phyloP scores from a whole-genome alignment of 129 eudicot genomes.

The Smallanthus sonchifolius region DNA sequence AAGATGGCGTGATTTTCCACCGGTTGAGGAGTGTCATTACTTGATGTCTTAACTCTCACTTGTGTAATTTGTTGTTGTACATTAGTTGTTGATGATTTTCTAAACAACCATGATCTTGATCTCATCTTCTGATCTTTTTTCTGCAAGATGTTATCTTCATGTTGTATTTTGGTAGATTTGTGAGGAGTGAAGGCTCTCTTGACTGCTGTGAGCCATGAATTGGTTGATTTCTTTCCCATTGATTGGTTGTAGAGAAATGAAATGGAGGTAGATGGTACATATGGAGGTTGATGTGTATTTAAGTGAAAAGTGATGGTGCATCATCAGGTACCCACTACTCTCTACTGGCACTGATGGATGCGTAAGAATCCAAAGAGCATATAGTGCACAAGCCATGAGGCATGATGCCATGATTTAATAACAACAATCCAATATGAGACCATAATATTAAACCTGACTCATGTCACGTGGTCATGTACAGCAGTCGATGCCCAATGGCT shows the following conservation, averaged over 20 bases:
- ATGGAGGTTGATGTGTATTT: neutral
- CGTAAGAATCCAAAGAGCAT: too few species aligned
- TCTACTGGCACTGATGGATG: too few species aligned
- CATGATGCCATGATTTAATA: slow-evolving; percentile 16
- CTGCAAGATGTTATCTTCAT: slow-evolving; percentile 40
- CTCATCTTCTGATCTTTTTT: slow-evolving; percentile 59
- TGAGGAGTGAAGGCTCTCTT: slow-evolving; percentile 73
- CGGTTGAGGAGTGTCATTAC: neutral
- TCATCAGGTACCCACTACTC: too few species aligned
- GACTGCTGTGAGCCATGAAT: slow-evolving; percentile 74
- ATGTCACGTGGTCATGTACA: slow-evolving; percentile 15
- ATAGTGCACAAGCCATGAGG: slow-evolving; percentile 3
- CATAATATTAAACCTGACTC: slow-evolving; percentile 8
- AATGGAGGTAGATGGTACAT: neutral
- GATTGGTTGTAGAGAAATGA: neutral
- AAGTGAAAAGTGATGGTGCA: neutral
- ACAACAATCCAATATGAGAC: slow-evolving; percentile 25
- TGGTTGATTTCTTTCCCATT: slow-evolving; percentile 60
- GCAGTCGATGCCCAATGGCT: slow-evolving; percentile 10
- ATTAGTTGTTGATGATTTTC: slow-evolving; percentile 34
- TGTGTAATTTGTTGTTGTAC: slow-evolving; percentile 18
- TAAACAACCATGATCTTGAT: slow-evolving; percentile 71
- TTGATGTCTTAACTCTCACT: slow-evolving; percentile 9
- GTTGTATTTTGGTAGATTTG: slow-evolving; percentile 44
- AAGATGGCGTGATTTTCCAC: too few species aligned